Conservation (phyloP, 2,329 filamentous ascomycete species). For the Pezicula rhizophila region DNA sequence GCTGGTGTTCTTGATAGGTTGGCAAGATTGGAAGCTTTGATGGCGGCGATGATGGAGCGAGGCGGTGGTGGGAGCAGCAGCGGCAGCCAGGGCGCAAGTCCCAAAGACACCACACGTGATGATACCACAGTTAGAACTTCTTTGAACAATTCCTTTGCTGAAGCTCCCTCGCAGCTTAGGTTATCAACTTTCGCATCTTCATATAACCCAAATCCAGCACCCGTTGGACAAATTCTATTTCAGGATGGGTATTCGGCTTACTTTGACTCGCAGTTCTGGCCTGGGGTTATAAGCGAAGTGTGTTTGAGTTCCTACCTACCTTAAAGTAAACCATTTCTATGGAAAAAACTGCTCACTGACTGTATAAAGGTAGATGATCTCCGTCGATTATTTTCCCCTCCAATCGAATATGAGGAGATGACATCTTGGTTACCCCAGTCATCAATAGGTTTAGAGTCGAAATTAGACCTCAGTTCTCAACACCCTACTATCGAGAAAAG, state of each 20-base stretch:
- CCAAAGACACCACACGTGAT: no score
- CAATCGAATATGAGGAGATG: background rate
- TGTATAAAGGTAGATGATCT: conserved; percentile 15
- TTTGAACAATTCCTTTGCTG: background rate
- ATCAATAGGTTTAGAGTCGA: background rate
- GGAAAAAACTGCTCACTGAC: background rate
- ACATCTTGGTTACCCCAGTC: conserved; percentile 5
- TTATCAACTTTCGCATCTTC: background rate
- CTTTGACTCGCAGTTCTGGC: conserved; percentile 17
- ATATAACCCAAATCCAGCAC: background rate
- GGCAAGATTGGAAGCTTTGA: conserved; percentile 14
- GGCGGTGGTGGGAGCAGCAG: background rate
- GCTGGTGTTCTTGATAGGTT: conserved; percentile 14
- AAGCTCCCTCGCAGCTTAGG: background rate
- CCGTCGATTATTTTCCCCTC: conserved; percentile 8
- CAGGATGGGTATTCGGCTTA: conserved; percentile 15
- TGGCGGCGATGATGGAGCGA: conserved; percentile 12
- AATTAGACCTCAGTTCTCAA: background rate
- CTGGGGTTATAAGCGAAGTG: conserved; percentile 14
- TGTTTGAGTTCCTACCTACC: background rate
- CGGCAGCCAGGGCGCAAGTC: no score
- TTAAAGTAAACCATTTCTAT: background rate
- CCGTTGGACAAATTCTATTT: conserved; percentile 15
- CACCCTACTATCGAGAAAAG: conserved; percentile 15
- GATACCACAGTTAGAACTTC: background rate